phyloP scores from a whole-genome alignment of 768 basidiomycete genomes.

The Russula sp. region DNA sequence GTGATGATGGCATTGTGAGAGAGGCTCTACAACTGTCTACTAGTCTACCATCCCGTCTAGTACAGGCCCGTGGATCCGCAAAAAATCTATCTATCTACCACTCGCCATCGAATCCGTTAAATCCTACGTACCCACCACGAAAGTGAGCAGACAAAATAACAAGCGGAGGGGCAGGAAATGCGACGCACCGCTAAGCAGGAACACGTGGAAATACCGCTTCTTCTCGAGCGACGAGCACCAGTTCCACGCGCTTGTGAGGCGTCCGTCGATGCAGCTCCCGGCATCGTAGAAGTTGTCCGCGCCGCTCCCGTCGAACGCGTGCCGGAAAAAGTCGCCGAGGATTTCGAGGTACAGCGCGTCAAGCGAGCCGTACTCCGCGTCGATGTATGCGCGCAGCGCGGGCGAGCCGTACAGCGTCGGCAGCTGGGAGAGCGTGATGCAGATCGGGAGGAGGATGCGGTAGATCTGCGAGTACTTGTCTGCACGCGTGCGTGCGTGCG shows the following conservation, averaged over 20 bases:
- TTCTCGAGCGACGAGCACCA: conserved; percentile 86
- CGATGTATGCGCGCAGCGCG: conserved; percentile 67
- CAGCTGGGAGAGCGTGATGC: conserved; percentile 73
- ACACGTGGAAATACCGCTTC: conserved; percentile 77
- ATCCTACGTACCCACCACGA: conserved; percentile 41
- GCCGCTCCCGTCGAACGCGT: conserved; percentile 87
- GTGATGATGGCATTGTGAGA: background rate
- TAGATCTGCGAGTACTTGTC: conserved; percentile 92
- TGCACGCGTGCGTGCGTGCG: conserved; percentile 17
- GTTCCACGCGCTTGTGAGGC: conserved; percentile 87
- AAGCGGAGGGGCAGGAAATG: no score
- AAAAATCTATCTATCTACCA: conserved; percentile 42
- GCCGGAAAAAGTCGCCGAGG: conserved; percentile 77
- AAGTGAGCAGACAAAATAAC: background rate
- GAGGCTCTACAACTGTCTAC: background rate
- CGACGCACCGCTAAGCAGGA: conserved; percentile 63
- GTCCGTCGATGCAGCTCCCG: conserved; percentile 77
- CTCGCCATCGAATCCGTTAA: conserved; percentile 80
- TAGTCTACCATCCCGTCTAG: background rate
- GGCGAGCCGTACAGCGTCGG: conserved; percentile 60
- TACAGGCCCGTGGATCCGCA: background rate
- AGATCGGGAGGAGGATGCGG: conserved; percentile 82
- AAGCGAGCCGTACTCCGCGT: conserved; percentile 72
- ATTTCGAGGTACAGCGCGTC: conserved; percentile 68
- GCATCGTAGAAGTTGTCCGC: conserved; percentile 90